Percentiles rank a stretch among this genome's conserved stretches.
Evolutionary conservation across 257 asterid genomes (phyloP).

Genomic region (Solanum peruvianum): DNA sequence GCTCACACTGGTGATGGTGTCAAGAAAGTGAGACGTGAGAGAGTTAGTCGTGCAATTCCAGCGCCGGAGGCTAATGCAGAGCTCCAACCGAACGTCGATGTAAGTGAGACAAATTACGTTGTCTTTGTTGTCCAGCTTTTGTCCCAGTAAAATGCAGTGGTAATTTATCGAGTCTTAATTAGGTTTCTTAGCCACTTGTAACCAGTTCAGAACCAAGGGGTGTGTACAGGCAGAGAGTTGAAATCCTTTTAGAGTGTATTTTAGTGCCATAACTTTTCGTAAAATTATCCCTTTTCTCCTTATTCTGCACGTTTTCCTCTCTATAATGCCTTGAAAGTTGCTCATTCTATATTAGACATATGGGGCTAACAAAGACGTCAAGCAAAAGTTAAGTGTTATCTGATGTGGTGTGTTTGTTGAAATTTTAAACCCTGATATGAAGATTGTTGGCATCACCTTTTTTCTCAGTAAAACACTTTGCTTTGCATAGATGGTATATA

Average conservation of each 20-base stretch:
- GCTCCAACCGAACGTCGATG: constrained; percentile 76
- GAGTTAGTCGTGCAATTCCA: constrained; percentile 60
- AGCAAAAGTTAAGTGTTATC: not conserved
- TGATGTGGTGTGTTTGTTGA: not conserved
- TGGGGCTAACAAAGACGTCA: not conserved
- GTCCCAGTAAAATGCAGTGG: not conserved
- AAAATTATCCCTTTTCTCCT: not conserved
- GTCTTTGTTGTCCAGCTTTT: not conserved
- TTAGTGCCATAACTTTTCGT: not conserved
- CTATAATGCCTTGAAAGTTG: not conserved
- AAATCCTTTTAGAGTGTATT: not conserved
- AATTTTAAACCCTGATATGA: not conserved
- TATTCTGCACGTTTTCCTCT: not conserved
- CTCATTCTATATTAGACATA: not conserved
- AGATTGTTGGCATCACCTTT: not conserved
- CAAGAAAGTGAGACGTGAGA: constrained; percentile 62
- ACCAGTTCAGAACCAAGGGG: not conserved
- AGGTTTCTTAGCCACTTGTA: not conserved
- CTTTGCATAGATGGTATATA: not conserved
- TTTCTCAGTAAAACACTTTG: not conserved
- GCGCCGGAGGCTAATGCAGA: constrained; percentile 98
- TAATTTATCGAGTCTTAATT: not conserved
- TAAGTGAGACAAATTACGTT: constrained; percentile 21
- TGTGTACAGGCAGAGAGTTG: not conserved
- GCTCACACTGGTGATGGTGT: constrained; percentile 40